Percentiles rank a stretch among this genome's conserved stretches.
phyloP scores from a whole-genome alignment of 768 basidiomycete genomes.

The Coprinopsis marcescibilis region DNA sequence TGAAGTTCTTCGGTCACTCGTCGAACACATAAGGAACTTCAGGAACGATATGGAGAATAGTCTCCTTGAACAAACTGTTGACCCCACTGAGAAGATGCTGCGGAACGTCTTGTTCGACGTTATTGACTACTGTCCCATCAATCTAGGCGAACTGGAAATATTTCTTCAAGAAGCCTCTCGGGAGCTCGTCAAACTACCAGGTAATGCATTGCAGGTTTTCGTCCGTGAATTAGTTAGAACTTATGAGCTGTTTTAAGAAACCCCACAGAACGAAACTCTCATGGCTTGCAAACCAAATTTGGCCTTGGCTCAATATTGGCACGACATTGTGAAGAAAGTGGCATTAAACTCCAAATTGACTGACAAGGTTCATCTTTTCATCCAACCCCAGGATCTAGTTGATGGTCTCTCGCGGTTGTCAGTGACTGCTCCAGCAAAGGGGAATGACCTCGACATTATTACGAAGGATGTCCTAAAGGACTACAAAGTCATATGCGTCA shows the following conservation, averaged over 20 bases:
- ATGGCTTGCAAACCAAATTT: constrained; percentile 55
- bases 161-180: constrained; percentile 36
- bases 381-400: constrained; percentile 67
- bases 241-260: constrained; percentile 33
- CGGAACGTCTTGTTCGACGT: constrained; percentile 57
- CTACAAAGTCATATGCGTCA: constrained; percentile 42
- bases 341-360: constrained; percentile 40
- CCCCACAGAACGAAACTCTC: constrained; percentile 44
- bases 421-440: constrained; percentile 27
- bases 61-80: constrained; percentile 43
- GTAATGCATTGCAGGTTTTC: too few species aligned
- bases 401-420: constrained; percentile 49
- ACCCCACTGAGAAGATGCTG: constrained; percentile 60
- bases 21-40: constrained; percentile 56
- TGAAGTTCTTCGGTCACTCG: constrained; percentile 40
- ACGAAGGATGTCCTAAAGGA: constrained; percentile 49
- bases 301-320: constrained; percentile 37
- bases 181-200: constrained; percentile 26
- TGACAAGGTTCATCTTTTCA: constrained; percentile 62
- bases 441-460: constrained; percentile 54
- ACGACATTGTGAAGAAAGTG: constrained; percentile 40
- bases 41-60: constrained; percentile 46
- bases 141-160: constrained; percentile 46
- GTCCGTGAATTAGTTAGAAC: too few species aligned
- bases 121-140: constrained; percentile 59